Evolutionary conservation across 768 basidiomycete species (phyloP).

Genomic region (Pulveroboletus sp.): DNA sequence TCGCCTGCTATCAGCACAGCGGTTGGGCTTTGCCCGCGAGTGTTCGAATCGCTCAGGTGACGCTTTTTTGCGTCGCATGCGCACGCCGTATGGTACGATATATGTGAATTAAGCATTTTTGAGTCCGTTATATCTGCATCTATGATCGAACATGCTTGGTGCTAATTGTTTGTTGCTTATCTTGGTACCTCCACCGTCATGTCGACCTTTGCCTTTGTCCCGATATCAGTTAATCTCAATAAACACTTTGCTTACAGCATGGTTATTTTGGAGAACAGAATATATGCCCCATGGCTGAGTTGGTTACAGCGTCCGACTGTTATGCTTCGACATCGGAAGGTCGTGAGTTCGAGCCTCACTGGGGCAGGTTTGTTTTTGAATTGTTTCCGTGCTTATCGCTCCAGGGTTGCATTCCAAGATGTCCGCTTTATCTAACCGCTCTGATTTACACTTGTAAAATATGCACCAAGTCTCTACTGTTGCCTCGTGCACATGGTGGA

Average conservation of each 20-base stretch:
- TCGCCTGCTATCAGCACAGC: conserved; percentile 62
- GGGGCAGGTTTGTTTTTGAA: conserved; percentile 37
- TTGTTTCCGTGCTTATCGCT: background rate
- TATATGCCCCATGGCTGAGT: conserved; percentile 69
- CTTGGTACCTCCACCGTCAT: no score
- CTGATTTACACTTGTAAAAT: no score
- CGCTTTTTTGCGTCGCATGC: conserved; percentile 33
- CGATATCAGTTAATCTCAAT: no score
- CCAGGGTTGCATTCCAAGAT: no score
- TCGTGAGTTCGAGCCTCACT: conserved; percentile 68
- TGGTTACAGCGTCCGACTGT: conserved; percentile 79
- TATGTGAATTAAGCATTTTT: background rate
- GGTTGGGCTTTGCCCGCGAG: conserved; percentile 59
- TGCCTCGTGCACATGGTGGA: background rate
- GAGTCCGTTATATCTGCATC: no score
- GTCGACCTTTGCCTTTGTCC: no score
- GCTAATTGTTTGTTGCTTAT: no score
- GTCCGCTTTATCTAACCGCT: no score
- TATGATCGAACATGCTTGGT: no score
- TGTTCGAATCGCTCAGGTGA: conserved; percentile 62
- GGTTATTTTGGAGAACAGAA: background rate
- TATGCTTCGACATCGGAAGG: conserved; percentile 50
- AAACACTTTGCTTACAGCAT: no score
- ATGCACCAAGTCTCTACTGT: background rate
- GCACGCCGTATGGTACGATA: no score